Evolutionary conservation across 2,329 filamentous ascomycete genomes (phyloP).

Genomic region (Arachnomyces sp.): DNA sequence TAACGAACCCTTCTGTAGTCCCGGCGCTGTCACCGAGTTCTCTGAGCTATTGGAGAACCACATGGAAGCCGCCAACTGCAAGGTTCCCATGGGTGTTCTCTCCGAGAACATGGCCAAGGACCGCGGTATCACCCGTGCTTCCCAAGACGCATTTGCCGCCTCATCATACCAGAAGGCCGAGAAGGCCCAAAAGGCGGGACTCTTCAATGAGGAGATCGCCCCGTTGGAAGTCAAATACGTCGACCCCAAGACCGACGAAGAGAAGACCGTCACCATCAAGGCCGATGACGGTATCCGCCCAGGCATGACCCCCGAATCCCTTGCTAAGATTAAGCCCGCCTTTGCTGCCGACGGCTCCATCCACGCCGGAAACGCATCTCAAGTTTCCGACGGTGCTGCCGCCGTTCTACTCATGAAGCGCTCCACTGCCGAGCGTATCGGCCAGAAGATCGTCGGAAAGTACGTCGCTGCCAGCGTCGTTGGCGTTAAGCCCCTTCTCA

Average conservation of each 20-base stretch:
- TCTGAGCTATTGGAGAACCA: slow-evolving; percentile 77
- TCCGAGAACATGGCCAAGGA: slow-evolving; percentile 94
- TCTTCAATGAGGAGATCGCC: slow-evolving; percentile 86
- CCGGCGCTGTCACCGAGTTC: slow-evolving; percentile 83
- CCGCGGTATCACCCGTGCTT: slow-evolving; percentile 59
- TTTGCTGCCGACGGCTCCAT: slow-evolving; percentile 90
- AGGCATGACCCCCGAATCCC: slow-evolving; percentile 77
- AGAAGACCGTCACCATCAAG: slow-evolving; percentile 71
- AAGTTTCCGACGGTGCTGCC: slow-evolving; percentile 92
- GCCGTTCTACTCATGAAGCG: slow-evolving; percentile 95
- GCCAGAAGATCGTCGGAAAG: slow-evolving; percentile 86
- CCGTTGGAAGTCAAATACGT: slow-evolving; percentile 81
- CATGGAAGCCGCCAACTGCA: slow-evolving; percentile 85
- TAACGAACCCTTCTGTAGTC: slow-evolving; percentile 40
- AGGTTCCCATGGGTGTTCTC: slow-evolving; percentile 90
- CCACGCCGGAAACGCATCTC: slow-evolving; percentile 91
- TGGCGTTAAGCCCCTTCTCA: slow-evolving; percentile 84
- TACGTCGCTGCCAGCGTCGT: slow-evolving; percentile 79
- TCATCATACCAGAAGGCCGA: slow-evolving; percentile 77
- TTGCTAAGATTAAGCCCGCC: slow-evolving; percentile 83
- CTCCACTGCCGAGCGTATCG: slow-evolving; percentile 77
- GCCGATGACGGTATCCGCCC: slow-evolving; percentile 81
- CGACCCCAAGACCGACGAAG: slow-evolving; percentile 84
- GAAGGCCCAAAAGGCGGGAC: slow-evolving; percentile 76
- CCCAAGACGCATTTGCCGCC: slow-evolving; percentile 93